Base-by-base conservation (phyloP, 768 basidiomycete species). In the Mycena chlorophos region DNA sequence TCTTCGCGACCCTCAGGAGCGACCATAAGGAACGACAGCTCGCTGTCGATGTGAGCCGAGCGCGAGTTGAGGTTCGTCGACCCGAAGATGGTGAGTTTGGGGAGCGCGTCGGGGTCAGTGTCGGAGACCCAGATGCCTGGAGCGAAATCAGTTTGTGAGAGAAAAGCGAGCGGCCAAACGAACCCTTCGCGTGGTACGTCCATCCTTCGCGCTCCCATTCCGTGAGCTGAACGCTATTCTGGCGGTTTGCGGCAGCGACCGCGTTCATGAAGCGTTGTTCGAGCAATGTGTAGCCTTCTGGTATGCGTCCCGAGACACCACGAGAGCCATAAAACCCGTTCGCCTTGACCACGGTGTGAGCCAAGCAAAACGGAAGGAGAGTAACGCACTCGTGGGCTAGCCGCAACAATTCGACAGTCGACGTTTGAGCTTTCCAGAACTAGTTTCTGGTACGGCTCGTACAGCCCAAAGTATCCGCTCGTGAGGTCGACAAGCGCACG, bases 161-260 rank as follows among this genome's bases (percentile, higher is more conserved):
- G 25, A 23, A 29, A 25, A 40, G 38, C 30, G 23, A 42, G 29
- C 27, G 49, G 17, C 29, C 37, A 31, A 31, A 60, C 69, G 34
- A 58, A 96, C 95, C 97, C 80, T 99, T 99, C 23, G 97, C 91
- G 66, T 99, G 97, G 73, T 99, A 99, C 1, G 97, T 98, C 97
- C 97, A 99, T 3, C 88, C 92, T 22, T 78, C 74, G 60, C 81
- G 82, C 66, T 85, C 81, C 97, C 97, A 99, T 70, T 99, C 96
- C 55, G 75, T 80, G 57, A 99, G 75, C 52, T 85, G 77, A 22
- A 99, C 79, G 0, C 85, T 83, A 29, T 72, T 79, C 14, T 66
- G 54, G 30, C 75, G 75, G 4, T 75, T 75, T 0, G 84, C 82
- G n/a, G 66, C 68, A 46, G 67, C 68, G 2, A 85, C 84, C 3